Evolutionary conservation across 345 rosid species (phyloP).

Genomic region (Draba incana): DNA sequence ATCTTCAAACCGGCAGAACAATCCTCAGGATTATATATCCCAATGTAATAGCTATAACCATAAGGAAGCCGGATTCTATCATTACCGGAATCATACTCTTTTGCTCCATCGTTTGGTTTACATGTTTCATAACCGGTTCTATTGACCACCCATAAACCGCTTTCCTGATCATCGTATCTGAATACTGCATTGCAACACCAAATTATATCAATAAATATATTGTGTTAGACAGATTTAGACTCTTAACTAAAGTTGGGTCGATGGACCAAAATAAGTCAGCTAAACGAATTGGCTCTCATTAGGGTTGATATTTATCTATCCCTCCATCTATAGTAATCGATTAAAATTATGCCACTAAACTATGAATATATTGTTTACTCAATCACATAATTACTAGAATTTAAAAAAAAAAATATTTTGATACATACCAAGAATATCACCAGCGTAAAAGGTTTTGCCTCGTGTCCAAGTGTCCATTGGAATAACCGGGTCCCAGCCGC

Average conservation of each 20-base stretch:
- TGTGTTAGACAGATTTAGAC: neutral
- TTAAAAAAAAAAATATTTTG: no score
- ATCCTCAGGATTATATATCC: neutral
- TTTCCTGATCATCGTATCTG: neutral
- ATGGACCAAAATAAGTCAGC: neutral
- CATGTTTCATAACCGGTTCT: slow-evolving; percentile 20
- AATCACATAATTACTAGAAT: no score
- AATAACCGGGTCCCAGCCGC: slow-evolving; percentile 5
- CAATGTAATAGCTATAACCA: slow-evolving; percentile 27
- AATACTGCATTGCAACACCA: slow-evolving; percentile 22
- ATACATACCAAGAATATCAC: slow-evolving; percentile 29
- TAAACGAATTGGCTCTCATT: no score
- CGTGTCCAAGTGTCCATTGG: slow-evolving; percentile 25
- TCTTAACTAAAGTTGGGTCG: neutral
- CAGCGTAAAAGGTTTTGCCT: slow-evolving; percentile 30
- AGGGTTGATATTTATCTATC: neutral
- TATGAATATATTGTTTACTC: no score
- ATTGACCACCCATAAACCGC: slow-evolving; percentile 18
- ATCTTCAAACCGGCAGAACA: slow-evolving; percentile 22
- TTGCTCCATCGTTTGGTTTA: slow-evolving; percentile 2
- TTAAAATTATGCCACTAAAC: no score
- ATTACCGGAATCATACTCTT: neutral
- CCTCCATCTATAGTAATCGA: no score
- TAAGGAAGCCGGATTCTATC: slow-evolving; percentile 17
- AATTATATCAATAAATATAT: neutral